These are phyloP conservation scores for Beauveria caledonica DNA, from an alignment of 2,329 filamentous ascomycete species.

Conservation along the genomic window DNA sequence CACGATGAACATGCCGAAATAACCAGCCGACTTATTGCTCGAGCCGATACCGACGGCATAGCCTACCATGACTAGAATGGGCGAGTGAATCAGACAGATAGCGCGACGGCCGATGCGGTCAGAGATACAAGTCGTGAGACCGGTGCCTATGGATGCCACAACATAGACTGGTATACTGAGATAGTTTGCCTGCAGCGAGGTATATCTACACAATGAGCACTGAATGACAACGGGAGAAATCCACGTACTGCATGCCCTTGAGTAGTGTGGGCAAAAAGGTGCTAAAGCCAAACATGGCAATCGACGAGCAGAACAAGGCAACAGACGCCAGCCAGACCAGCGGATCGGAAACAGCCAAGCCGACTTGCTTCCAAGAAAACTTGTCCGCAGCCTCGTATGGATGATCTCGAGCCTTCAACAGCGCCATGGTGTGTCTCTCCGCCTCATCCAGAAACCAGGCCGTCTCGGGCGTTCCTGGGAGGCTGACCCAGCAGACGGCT, in stretches of 20 bases:
- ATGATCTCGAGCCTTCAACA: conserved; percentile 19
- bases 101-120: conserved; percentile 24
- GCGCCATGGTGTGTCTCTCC: conserved; percentile 26
- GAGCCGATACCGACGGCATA: conserved; percentile 26
- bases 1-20: conserved; percentile 25
- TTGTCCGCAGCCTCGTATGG: conserved; percentile 17
- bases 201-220: conserved; percentile 11
- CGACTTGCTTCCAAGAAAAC: conserved; percentile 19
- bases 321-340: conserved; percentile 26
- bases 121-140: conserved; percentile 20
- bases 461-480: conserved; percentile 36
- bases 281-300: conserved; percentile 27
- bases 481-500: conserved; percentile 28
- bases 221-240: rapidly evolving
- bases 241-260: conserved; percentile 23
- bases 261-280: conserved; percentile 30
- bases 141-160: conserved; percentile 20
- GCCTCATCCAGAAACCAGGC: conserved; percentile 35
- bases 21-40: conserved; percentile 21
- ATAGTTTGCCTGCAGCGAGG: conserved; percentile 23
- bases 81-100: conserved; percentile 21
- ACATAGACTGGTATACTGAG: conserved; percentile 29
- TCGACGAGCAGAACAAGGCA: conserved; percentile 22
- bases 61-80: conserved; percentile 23
- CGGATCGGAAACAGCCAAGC: conserved; percentile 17